phyloP scores from a whole-genome alignment of 2,329 filamentous ascomycete genomes.

The Cladosporium halotolerans region DNA sequence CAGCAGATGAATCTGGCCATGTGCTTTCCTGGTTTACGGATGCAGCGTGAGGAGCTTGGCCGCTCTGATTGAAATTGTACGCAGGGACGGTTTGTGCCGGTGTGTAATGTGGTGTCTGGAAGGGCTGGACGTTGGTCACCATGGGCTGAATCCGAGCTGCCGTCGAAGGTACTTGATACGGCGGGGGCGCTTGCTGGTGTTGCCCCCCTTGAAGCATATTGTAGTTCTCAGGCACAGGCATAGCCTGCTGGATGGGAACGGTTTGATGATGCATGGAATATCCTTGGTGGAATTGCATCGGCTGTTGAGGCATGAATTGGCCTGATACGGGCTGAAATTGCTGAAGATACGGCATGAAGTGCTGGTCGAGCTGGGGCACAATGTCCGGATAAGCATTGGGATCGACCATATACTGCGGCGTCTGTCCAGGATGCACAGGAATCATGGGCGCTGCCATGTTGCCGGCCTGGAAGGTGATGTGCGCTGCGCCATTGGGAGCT shows the following conservation, averaged over 20 bases:
- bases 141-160: background rate
- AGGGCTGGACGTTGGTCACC: background rate
- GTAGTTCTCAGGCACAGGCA: slow-evolving; percentile 1
- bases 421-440: slow-evolving; percentile 8
- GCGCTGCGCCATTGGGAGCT: slow-evolving; percentile 36
- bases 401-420: slow-evolving; percentile 7
- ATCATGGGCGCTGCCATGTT: slow-evolving; percentile 12
- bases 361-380: slow-evolving; percentile 3
- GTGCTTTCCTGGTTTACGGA: background rate
- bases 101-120: slow-evolving; percentile 1
- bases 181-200: slow-evolving; percentile 5
- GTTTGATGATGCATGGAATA: background rate
- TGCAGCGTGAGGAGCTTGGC: background rate
- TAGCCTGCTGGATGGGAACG: background rate
- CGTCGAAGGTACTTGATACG: background rate
- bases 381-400: slow-evolving; percentile 2
- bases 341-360: slow-evolving; percentile 6
- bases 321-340: background rate
- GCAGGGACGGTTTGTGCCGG: background rate
- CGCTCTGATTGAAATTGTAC: background rate
- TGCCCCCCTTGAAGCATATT: background rate
- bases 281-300: slow-evolving; percentile 1
- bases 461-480: slow-evolving; percentile 32
- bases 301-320: background rate
- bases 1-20: background rate